Conservation (phyloP, 2,329 filamentous ascomycete genomes). For the Colletotrichum camelliae region DNA sequence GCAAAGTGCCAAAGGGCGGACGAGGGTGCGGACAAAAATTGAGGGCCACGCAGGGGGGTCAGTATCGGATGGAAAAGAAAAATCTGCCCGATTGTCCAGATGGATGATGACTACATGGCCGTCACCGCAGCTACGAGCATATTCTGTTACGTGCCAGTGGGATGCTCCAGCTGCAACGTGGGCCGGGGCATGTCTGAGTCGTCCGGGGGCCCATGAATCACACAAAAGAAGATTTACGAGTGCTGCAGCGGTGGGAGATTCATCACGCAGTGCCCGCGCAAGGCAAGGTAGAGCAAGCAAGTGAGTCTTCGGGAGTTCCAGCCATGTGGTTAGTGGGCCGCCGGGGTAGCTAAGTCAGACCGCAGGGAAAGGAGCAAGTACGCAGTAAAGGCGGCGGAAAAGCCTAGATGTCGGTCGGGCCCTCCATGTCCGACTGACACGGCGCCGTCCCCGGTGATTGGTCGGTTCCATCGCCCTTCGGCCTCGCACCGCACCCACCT, state of each 20-base stretch:
- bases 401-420: not conserved
- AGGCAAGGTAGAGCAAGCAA: not conserved
- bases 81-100: not conserved
- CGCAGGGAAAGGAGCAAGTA: not conserved
- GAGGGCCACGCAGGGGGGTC: not conserved
- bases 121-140: not conserved
- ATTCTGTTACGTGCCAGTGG: not conserved
- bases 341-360: not conserved
- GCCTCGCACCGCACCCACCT: not conserved
- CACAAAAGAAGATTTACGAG: not conserved
- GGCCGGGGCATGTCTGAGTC: not conserved
- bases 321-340: not conserved
- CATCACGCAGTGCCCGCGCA: not conserved
- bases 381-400: not conserved
- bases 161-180: not conserved
- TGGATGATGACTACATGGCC: not conserved
- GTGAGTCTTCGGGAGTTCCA: not conserved
- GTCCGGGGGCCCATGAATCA: not conserved
- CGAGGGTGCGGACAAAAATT: not conserved
- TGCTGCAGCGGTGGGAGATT: not conserved
- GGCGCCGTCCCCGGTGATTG: not conserved
- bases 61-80: not conserved
- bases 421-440: slow-evolving; percentile 6
- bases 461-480: not conserved
- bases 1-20: not conserved